Evolutionary conservation across 257 asterid species (phyloP), one percentile per base, ranked within the genome.

Genomic region (Euphrasia confusa): DNA sequence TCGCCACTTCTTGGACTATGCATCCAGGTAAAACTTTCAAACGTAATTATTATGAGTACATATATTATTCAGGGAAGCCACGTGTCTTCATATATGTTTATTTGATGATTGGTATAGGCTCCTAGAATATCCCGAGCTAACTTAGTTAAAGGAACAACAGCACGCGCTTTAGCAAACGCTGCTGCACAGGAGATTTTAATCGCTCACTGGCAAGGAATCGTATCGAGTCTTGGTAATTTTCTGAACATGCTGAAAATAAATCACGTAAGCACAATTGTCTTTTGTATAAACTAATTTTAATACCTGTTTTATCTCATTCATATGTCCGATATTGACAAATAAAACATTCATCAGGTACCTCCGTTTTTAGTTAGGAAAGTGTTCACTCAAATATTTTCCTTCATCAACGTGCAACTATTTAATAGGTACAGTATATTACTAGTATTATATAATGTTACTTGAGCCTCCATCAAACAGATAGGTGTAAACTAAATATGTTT

Each of bases 171-270:
- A 67, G 97, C 95, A 61, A 89, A 82, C 80, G 94, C 96, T 52
- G 92, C 90, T 60, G 95, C 90, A 55, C 99, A 93, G 80, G 97
- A 93, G 70, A 85, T 85, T 73, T 77, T 93, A 72, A 81, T 89
- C 67, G 89, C 96, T 61, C 99, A 93, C 72, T 93, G 99, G 97
- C 99, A 93, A 81, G 96, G 95, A 73, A 89, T 89, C 40, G 96
- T 84, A 15, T 85, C 77, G 73, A 81, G 89, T 77, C 88, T 93
- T 2, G 80, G 70, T 27, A 80, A 73, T 71, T 92, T 85, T 68
- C 71, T 87, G 68, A 82, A 80, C 71, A 69, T 79, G 32, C 70
- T 89, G 74, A 89, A 87, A 73, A 81, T 85, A 30, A 85, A 93
- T 65, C 85, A 93, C 10, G 97, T 89, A 66, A 79, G 86, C 61